Percentiles rank a stretch among this genome's conserved stretches.
These are phyloP conservation scores for Actinomortierella ambigua DNA, from an alignment of 371 early-diverging fungal species.

Conservation along the genomic window DNA sequence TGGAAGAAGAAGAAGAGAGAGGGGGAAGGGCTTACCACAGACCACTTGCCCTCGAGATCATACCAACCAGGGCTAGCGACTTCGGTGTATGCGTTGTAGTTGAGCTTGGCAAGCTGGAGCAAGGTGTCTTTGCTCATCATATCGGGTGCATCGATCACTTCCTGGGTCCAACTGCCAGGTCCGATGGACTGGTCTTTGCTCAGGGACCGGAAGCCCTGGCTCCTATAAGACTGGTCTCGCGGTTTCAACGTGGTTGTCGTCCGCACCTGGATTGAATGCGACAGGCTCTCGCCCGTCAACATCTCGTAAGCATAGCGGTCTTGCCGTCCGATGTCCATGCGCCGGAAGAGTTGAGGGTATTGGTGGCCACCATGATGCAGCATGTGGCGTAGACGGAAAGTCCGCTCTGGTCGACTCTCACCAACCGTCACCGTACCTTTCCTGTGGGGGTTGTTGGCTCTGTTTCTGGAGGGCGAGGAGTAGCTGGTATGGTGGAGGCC, in stretches of 20 bases:
- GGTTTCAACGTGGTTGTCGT: constrained; percentile 31
- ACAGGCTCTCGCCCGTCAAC: constrained; percentile 27
- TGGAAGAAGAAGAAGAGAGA: neutral
- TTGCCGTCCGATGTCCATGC: constrained; percentile 31
- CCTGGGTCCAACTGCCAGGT: constrained; percentile 67
- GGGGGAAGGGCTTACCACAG: constrained; percentile 53
- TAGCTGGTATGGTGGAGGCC: no score
- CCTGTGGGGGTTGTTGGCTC: no score
- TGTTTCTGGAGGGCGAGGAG: no score
- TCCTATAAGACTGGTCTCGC: constrained; percentile 17
- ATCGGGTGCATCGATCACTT: constrained; percentile 49
- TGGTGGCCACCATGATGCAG: constrained; percentile 41
- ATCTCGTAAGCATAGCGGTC: constrained; percentile 22
- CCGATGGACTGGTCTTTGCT: constrained; percentile 67
- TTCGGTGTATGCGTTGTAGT: constrained; percentile 51
- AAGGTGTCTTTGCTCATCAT: constrained; percentile 44
- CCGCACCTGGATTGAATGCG: constrained; percentile 34
- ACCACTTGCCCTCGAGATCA: constrained; percentile 76
- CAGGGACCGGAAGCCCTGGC: constrained; percentile 32
- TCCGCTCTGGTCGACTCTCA: constrained; percentile 21
- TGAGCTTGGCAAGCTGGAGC: constrained; percentile 47
- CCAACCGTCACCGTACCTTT: neutral
- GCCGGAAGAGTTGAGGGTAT: constrained; percentile 53
- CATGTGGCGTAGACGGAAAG: constrained; percentile 28
- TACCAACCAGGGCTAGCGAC: constrained; percentile 70